Conservation (phyloP, 1,139 yeast species). For the Debaryomyces sp. region DNA sequence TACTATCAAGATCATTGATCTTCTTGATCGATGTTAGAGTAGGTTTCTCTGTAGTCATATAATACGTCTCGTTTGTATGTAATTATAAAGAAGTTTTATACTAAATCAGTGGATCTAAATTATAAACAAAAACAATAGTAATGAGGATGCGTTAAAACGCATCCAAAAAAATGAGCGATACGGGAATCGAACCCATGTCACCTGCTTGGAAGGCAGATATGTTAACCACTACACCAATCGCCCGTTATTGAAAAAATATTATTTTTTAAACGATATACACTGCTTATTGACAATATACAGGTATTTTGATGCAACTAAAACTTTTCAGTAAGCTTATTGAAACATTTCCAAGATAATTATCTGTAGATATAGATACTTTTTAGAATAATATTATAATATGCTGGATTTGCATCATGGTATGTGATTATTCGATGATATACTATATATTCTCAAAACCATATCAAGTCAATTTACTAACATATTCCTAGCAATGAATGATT, state of each 20-base stretch:
- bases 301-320: not conserved
- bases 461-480: not conserved
- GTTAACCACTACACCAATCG: constrained; percentile 56
- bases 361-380: not conserved
- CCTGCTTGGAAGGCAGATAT: constrained; percentile 74
- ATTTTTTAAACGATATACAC: not conserved
- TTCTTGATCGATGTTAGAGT: constrained; percentile 24
- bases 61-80: not conserved
- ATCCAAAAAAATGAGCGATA: constrained; percentile 53
- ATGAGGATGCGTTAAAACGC: not conserved
- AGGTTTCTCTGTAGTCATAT: constrained; percentile 15
- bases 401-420: constrained; percentile 5
- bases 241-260: constrained; percentile 24
- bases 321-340: not conserved
- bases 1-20: constrained; percentile 28
- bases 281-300: not conserved
- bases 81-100: not conserved
- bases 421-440: not conserved
- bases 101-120: not conserved
- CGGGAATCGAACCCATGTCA: constrained; percentile 82
- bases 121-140: not conserved
- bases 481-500: constrained; percentile 1
- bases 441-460: not conserved
- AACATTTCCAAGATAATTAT: not conserved
- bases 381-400: not conserved